These are phyloP conservation scores for Trametes villosa DNA, from an alignment of 768 basidiomycete genomes.

Conservation along the genomic window DNA sequence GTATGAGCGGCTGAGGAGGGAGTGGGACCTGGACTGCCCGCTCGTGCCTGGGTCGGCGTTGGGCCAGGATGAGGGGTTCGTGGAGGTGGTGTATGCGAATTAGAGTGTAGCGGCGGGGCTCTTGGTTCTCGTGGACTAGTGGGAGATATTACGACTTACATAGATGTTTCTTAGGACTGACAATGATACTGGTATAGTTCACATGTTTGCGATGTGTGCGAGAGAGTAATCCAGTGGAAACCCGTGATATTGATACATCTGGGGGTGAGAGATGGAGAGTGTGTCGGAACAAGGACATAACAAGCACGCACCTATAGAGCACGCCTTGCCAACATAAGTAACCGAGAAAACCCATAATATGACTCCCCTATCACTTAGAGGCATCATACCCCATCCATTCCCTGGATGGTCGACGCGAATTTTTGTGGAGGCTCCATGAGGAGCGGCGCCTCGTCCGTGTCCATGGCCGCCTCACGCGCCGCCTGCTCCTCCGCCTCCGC, in stretches of 20 bases:
- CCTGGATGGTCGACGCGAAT: conserved; percentile 43
- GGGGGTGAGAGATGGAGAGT: neutral
- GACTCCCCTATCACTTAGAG: too few relatives aligned
- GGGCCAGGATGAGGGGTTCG: conserved; percentile 36
- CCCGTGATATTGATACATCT: conserved; percentile 7
- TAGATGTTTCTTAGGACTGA: neutral
- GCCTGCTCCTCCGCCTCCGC: neutral
- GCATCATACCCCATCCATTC: conserved; percentile 38
- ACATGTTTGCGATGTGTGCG: neutral
- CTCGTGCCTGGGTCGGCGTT: conserved; percentile 11
- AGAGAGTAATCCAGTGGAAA: neutral
- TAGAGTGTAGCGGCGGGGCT: neutral
- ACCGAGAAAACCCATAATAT: neutral
- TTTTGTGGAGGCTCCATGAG: conserved; percentile 36
- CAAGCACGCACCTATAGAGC: neutral
- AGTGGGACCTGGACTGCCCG: conserved; percentile 69
- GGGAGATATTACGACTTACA: neutral
- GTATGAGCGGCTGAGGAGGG: conserved; percentile 62
- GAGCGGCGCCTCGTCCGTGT: conserved; percentile 34
- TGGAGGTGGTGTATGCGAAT: conserved; percentile 40
- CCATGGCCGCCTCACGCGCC: conserved; percentile 25
- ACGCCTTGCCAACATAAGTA: too few relatives aligned
- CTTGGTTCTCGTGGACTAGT: neutral
- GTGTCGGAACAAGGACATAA: neutral
- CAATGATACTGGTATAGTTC: neutral